Evolutionary conservation across 2,329 filamentous ascomycete species (phyloP), one percentile per base, ranked within the genome.

Genomic region (Trichocomaceae sp.): DNA sequence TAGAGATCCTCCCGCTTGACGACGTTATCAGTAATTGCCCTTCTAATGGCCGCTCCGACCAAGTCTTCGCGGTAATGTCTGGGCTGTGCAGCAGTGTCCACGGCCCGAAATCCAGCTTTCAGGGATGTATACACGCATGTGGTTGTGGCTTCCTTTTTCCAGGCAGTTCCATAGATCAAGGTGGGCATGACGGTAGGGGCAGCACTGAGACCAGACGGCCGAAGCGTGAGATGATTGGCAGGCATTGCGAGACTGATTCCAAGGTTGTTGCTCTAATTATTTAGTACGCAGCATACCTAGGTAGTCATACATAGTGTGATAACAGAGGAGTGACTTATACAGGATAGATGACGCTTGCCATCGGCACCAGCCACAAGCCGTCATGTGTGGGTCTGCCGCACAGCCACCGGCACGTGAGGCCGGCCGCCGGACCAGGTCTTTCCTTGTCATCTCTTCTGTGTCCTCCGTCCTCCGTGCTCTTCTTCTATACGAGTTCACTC

Each of bases 71-170:
- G 79, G 68, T 93, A 93, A 71, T 92, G 87, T 58, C 81, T 82
- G 2, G 87, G 87, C 69, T 90, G 87, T 15, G 85, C 86, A 9
- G 88, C 88, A 0, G 88, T 92, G 65, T 93, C 88, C 57, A 93
- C 73, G 47, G 77, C 86, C 31, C 83, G 79, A 62, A 92, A 93
- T 5, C 88, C 88, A 45, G 80, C 74, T 45, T 76, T 76, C 33
- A 93, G 66, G 1, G 89, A 88, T 59, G 79, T 70, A 62, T 85
- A 81, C 20, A 93, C 88, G 2, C 92, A 76, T 53, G 80, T 75
- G 19, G 79, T 77, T 0, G 87, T 90, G 17, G 72, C 72, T 1
- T 85, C 82, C 63, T 86, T 85, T 69, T 93, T 93, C 88, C 88
- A 92, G n/a, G 88, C 88, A 2, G 88, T 92, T 50, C 88, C 88